Evolutionary conservation across 1,139 yeast species (phyloP), one percentile per base, ranked within the genome.

Genomic region (Yamadazyma kanchanaburiensis): DNA sequence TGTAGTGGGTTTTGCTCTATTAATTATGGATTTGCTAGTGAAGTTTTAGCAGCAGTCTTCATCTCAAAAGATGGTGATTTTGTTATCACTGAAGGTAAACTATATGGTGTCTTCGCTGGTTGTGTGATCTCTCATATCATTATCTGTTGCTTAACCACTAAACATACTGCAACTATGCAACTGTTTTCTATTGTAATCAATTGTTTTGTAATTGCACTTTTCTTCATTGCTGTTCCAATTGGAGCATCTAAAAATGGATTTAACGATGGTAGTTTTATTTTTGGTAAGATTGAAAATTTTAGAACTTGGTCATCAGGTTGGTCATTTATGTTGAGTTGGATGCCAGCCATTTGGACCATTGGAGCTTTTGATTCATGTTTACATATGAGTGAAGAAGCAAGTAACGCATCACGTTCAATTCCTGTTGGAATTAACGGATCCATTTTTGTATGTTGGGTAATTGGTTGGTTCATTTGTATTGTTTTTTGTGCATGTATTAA

Each of bases 351-450:
- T 30, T 76, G 82, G 82, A 73, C 79, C 11, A 75, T 76, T 44
- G 79, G 80, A 39, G 79, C 84, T 0, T 80, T 79, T 48, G 89
- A 81, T 50, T 74, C 83, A 5, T 78, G 82, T 42, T 77, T 80
- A 28, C 89, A 81, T 53, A 74, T 80, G 72, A 68, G 80, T 16
- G 91, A 82, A 52, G 89, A 82, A 49, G 83, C 84, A 15, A 62
- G 64, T 25, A 74, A 78, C 46, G 86, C 89, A 9, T 65, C 78
- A 15, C 64, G 60, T 31, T 76, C 85, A n/a, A 80, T 80, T 12
- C 87, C 89, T 8, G 55, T 73, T 25, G 89, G 87, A 18, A 80
- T 62, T 14, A 43, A 58, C 14, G 66, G 67, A 4, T 51, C 61
- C 14, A 78, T 80, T 37, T 45, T 68, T 12, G 69, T 64, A 27